Percentiles rank a stretch among this genome's conserved stretches.
Evolutionary conservation across 2,329 filamentous ascomycete genomes (phyloP).

Genomic region (Pestalotiopsis sp.): DNA sequence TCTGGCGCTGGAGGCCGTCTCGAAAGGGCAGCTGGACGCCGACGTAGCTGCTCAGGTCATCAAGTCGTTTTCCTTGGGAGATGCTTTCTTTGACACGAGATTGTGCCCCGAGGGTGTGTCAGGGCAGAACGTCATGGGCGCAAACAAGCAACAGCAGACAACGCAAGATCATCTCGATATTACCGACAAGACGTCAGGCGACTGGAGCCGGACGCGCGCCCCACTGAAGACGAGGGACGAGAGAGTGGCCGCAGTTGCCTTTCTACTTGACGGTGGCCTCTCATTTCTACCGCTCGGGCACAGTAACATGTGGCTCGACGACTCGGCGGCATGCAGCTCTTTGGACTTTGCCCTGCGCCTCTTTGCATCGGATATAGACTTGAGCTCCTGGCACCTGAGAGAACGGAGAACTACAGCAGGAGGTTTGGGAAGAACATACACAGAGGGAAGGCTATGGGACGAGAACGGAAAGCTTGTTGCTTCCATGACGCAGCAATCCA

Average conservation of each 20-base stretch:
- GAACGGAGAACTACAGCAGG: constrained; percentile 39
- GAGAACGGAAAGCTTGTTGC: constrained; percentile 43
- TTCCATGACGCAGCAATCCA: constrained; percentile 48
- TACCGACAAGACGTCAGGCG: constrained; percentile 37
- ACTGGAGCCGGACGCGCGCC: constrained; percentile 37
- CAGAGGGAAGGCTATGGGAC: constrained; percentile 46
- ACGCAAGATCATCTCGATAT: constrained; percentile 38
- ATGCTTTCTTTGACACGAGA: constrained; percentile 34
- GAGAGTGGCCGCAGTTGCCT: constrained; percentile 38
- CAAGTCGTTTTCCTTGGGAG: constrained; percentile 28
- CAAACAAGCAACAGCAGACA: constrained; percentile 32
- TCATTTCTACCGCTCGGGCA: constrained; percentile 44
- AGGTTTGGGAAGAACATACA: constrained; percentile 42
- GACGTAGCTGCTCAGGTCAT: not conserved
- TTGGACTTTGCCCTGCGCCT: constrained; percentile 52
- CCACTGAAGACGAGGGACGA: constrained; percentile 19
- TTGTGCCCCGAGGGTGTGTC: constrained; percentile 40
- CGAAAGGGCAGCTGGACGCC: not conserved
- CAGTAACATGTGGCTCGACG: constrained; percentile 41
- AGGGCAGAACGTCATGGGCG: constrained; percentile 42
- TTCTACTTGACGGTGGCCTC: constrained; percentile 44
- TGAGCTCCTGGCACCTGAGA: constrained; percentile 42
- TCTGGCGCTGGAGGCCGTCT: constrained; percentile 21
- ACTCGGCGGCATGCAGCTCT: constrained; percentile 42
- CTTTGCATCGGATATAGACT: constrained; percentile 37